Base-by-base conservation (phyloP, 441 rosid genomes). In the Capsella rubella region DNA sequence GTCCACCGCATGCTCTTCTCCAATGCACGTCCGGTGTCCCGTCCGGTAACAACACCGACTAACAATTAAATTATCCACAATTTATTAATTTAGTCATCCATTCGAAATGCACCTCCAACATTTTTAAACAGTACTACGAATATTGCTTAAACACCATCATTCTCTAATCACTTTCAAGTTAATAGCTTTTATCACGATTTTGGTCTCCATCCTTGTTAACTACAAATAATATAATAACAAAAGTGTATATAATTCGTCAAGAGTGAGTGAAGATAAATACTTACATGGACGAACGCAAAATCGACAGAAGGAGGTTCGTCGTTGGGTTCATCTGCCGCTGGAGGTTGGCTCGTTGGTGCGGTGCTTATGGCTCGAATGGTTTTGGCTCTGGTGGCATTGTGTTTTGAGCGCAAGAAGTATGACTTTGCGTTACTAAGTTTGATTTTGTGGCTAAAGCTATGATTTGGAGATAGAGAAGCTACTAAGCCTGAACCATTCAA, bases 31-130 rank as follows among this genome's bases (percentile, higher is more conserved):
- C 97, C 8, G 97, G 97, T 16, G 91, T 87, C 63, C 98, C 95
- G 71, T 90, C 98, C 7, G 98, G 98, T 14, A 91, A 80, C 77
- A 91, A 71, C 62, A 90, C 95, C 16, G 98, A 90, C 97, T 91
- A 62, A 13, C 79, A 59, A 57, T 55, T 28, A 5, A 5, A 74
- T 16, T 31, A 31, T 25, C 34, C 46, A 46, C 35, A 60, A 47
- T 35, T 12, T 28, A 42, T n/a, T 15, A 25, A 7, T 18, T 53
- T 18, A 53, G 32, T 25, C 25, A 49, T 18, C 53, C 34, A 10
- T 65, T 4, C 15, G 47, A 10, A 56, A 6, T 13, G 4, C 21
- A 31, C 39, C 35, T 18, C 46, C 1, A 50, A 2, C 4, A 1
- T 10, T 28, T 29, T 28, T 15, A 51, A 75, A 28, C 34, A 11